Evolutionary conservation across 2,329 filamentous ascomycete genomes (phyloP).

Genomic region (Alternaria triticimaculans): DNA sequence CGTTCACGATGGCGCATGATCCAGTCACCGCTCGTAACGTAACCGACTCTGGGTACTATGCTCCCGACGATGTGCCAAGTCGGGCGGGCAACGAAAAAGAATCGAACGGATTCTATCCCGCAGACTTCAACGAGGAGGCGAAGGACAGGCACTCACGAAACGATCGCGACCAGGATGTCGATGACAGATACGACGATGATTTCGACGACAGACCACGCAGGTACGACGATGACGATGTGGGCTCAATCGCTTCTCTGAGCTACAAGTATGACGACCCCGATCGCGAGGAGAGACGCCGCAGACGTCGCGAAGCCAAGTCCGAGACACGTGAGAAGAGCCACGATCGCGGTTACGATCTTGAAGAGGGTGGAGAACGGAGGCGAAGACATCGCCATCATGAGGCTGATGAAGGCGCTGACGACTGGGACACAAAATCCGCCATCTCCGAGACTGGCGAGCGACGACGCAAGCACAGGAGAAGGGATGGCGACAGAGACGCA

Average conservation of each 20-base stretch:
- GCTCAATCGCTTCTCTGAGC: slow-evolving; percentile 31
- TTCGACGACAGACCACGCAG: slow-evolving; percentile 18
- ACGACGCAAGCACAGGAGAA: slow-evolving; percentile 42
- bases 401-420: slow-evolving; percentile 46
- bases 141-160: slow-evolving; percentile 28
- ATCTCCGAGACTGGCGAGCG: slow-evolving; percentile 46
- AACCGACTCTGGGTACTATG: slow-evolving; percentile 44
- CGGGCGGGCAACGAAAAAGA: slow-evolving; percentile 34
- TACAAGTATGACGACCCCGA: slow-evolving; percentile 40
- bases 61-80: slow-evolving; percentile 35
- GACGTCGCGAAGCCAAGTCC: slow-evolving; percentile 26
- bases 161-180: slow-evolving; percentile 19
- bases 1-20: slow-evolving; percentile 22
- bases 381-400: slow-evolving; percentile 44
- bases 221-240: slow-evolving; percentile 27
- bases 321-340: slow-evolving; percentile 44
- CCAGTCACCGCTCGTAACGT: slow-evolving; percentile 23
- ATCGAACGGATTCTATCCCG: slow-evolving; percentile 44
- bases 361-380: slow-evolving; percentile 38
- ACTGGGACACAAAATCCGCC: slow-evolving; percentile 51
- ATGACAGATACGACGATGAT: slow-evolving; percentile 13
- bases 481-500: slow-evolving; percentile 41
- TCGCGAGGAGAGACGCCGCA: slow-evolving; percentile 39
- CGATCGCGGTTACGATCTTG: slow-evolving; percentile 43
- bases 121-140: slow-evolving; percentile 40